phyloP scores from a whole-genome alignment of 164 flowering plant genomes.

The Chimonanthus praecox region DNA sequence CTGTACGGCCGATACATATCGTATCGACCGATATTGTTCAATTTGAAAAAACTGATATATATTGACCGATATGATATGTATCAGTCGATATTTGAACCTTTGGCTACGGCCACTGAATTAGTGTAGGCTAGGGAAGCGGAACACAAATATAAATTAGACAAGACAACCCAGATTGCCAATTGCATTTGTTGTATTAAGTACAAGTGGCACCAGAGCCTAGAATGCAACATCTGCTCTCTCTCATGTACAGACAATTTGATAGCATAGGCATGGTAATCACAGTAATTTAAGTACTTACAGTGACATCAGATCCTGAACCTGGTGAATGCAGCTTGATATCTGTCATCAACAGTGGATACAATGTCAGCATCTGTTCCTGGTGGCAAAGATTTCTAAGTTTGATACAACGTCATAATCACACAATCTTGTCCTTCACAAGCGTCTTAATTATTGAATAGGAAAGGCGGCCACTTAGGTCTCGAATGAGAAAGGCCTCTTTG shows the following conservation, averaged over 20 bases:
- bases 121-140: background rate
- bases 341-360: background rate
- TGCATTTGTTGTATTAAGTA: background rate
- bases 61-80: no score
- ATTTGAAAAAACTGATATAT: no score
- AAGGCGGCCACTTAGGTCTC: no score
- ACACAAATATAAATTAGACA: background rate
- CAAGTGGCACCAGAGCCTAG: background rate
- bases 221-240: no score
- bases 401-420: conserved; percentile 21
- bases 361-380: conserved; percentile 4
- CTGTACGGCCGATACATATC: no score
- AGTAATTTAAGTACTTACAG: background rate
- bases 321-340: conserved; percentile 14
- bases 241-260: background rate
- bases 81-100: no score
- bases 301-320: background rate
- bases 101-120: background rate
- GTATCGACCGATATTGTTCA: no score
- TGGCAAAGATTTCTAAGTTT: background rate
- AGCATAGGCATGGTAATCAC: background rate
- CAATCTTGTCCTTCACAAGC: conserved; percentile 11
- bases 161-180: background rate
- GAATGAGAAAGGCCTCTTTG: no score
- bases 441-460: no score